Conservation (phyloP, 257 asterid species). For the Cinchona pubescens region DNA sequence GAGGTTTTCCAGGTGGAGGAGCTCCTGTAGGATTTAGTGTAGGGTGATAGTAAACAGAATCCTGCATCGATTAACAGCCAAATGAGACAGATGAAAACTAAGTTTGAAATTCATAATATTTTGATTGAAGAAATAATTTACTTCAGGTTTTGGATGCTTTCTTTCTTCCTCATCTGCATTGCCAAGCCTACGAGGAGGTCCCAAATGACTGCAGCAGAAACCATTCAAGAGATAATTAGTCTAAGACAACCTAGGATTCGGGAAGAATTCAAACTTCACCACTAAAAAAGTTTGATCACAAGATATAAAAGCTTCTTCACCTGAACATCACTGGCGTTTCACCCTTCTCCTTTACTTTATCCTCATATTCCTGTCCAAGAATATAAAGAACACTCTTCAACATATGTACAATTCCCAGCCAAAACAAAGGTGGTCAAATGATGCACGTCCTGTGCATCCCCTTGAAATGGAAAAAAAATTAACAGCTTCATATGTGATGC, state of each 20-base stretch:
- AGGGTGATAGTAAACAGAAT: slow-evolving; percentile 96
- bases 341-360: slow-evolving; percentile 85
- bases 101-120: slow-evolving; percentile 9
- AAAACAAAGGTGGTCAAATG: neutral
- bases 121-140: slow-evolving; percentile 29
- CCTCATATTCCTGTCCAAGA: slow-evolving; percentile 76
- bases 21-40: slow-evolving; percentile 98
- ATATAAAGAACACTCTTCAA: slow-evolving; percentile 8
- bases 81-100: slow-evolving; percentile 28
- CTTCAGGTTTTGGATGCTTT: slow-evolving; percentile 83
- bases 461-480: neutral
- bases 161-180: slow-evolving; percentile 92
- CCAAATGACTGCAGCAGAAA: slow-evolving; percentile 76
- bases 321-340: slow-evolving; percentile 99
- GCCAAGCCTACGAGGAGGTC: slow-evolving; percentile 73
- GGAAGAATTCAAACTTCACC: neutral
- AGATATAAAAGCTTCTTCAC: slow-evolving; percentile 38
- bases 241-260: neutral
- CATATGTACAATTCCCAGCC: neutral
- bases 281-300: neutral
- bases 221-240: slow-evolving; percentile 13
- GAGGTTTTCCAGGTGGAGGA: slow-evolving; percentile 99
- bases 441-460: neutral
- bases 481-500: neutral
- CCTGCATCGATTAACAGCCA: slow-evolving; percentile 51